A percentile compares a stretch with the other conserved stretches of the same genome.
Evolutionary conservation across 2,329 filamentous ascomycete species (phyloP).

Genomic region (Colletotrichum coccodes): DNA sequence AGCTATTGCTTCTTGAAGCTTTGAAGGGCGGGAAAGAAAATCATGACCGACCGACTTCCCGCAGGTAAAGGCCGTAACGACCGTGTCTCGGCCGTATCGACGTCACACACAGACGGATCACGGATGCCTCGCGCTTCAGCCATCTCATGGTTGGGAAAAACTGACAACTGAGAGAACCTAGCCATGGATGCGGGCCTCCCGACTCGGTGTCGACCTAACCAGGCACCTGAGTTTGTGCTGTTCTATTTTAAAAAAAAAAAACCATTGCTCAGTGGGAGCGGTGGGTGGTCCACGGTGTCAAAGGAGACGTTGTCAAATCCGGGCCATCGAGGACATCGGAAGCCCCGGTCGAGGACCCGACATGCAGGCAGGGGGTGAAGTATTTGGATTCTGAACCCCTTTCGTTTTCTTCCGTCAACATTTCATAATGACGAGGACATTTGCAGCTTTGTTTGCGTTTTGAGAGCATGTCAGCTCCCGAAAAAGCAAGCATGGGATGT

Average conservation of each 20-base stretch:
- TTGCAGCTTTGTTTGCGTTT: slow-evolving; percentile 19
- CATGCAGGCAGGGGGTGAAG: neutral
- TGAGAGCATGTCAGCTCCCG: slow-evolving; percentile 14
- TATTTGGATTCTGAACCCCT: neutral
- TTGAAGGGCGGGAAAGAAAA: neutral
- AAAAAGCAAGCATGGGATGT: slow-evolving; percentile 21
- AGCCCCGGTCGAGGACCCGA: neutral
- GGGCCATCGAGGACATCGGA: slow-evolving; percentile 3
- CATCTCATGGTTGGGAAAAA: neutral
- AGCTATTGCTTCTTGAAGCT: neutral
- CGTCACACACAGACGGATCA: neutral
- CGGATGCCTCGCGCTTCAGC: neutral
- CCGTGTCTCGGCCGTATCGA: slow-evolving; percentile 20
- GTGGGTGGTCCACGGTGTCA: neutral
- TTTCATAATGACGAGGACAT: slow-evolving; percentile 16
- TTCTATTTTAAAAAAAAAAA: neutral
- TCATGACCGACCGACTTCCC: neutral
- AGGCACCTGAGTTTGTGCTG: neutral
- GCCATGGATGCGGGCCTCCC: neutral
- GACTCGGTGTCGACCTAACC: neutral
- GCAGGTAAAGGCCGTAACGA: slow-evolving; percentile 28
- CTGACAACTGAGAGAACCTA: slow-evolving; percentile 13
- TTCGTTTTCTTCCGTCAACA: neutral
- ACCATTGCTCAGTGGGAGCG: neutral
- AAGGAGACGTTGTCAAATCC: slow-evolving; percentile 4